Evolutionary conservation across 345 rosid genomes (phyloP).

Genomic region (Cardamine chenopodiifolia): DNA sequence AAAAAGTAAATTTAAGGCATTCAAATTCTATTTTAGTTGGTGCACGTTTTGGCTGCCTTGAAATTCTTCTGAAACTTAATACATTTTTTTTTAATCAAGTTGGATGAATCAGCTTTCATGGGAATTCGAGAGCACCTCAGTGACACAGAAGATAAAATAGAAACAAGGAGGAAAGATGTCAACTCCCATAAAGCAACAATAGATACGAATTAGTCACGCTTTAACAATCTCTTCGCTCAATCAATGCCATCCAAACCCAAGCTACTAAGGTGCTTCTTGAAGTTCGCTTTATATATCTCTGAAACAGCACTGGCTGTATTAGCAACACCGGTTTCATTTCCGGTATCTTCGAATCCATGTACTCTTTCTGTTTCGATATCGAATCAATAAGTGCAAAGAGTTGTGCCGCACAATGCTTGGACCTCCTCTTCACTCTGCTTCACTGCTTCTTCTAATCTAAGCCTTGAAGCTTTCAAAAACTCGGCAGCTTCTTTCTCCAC

Average conservation of each 20-base stretch:
- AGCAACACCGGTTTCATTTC: slow-evolving; percentile 56
- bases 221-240: slow-evolving; percentile 4
- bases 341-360: slow-evolving; percentile 54
- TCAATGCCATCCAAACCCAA: slow-evolving; percentile 13
- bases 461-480: slow-evolving; percentile 52
- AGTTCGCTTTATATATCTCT: slow-evolving; percentile 44
- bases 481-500: slow-evolving; percentile 80
- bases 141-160: too few species aligned
- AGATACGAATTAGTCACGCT: not conserved
- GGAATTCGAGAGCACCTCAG: too few species aligned
- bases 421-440: slow-evolving; percentile 63
- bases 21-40: slow-evolving; percentile 1
- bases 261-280: slow-evolving; percentile 30
- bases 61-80: too few species aligned
- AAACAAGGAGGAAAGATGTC: too few species aligned
- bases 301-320: slow-evolving; percentile 56
- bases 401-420: slow-evolving; percentile 51
- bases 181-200: slow-evolving; percentile 17
- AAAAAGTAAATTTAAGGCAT: too few species aligned
- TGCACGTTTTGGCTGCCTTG: not conserved
- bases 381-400: slow-evolving; percentile 65
- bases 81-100: too few species aligned
- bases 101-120: too few species aligned
- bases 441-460: slow-evolving; percentile 60
- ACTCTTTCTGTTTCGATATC: slow-evolving; percentile 69